Evolutionary conservation across 129 eudicot species (phyloP).

Genomic region (Flaveria ramosissima): DNA sequence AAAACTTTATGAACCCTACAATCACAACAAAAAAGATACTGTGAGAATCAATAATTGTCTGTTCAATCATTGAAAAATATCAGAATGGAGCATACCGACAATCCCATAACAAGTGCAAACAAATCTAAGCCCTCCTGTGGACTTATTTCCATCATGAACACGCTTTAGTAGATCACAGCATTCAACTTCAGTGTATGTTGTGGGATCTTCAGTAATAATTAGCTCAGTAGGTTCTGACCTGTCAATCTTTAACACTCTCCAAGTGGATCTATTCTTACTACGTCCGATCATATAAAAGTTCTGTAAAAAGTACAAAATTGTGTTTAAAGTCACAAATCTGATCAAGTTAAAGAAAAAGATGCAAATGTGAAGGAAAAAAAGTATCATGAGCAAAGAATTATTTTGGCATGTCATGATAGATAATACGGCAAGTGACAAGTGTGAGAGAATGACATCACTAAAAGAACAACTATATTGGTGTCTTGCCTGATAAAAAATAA

Average conservation of each 20-base stretch:
- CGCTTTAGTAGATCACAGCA: slow-evolving; percentile 71
- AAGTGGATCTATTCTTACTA: slow-evolving; percentile 55
- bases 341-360: slow-evolving; percentile 1
- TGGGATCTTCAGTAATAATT: slow-evolving; percentile 73
- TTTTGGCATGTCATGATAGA: neutral
- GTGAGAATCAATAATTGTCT: slow-evolving; percentile 21
- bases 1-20: slow-evolving; percentile 85
- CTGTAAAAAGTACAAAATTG: slow-evolving; percentile 44
- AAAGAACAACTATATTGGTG: neutral
- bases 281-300: slow-evolving; percentile 90
- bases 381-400: slow-evolving; percentile 8
- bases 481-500: neutral
- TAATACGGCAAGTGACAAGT: neutral
- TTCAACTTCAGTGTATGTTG: slow-evolving; percentile 63
- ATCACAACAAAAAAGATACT: slow-evolving; percentile 17
- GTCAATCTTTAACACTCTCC: slow-evolving; percentile 86
- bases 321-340: slow-evolving; percentile 1
- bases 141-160: slow-evolving; percentile 77
- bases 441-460: neutral
- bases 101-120: slow-evolving; percentile 87
- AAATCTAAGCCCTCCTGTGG: slow-evolving; percentile 82
- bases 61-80: neutral
- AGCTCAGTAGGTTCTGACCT: slow-evolving; percentile 79
- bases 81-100: slow-evolving; percentile 62
- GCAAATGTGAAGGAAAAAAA: neutral